Evolutionary conservation across 2,329 filamentous ascomycete genomes (phyloP).

Genomic region (Knufia petricola): DNA sequence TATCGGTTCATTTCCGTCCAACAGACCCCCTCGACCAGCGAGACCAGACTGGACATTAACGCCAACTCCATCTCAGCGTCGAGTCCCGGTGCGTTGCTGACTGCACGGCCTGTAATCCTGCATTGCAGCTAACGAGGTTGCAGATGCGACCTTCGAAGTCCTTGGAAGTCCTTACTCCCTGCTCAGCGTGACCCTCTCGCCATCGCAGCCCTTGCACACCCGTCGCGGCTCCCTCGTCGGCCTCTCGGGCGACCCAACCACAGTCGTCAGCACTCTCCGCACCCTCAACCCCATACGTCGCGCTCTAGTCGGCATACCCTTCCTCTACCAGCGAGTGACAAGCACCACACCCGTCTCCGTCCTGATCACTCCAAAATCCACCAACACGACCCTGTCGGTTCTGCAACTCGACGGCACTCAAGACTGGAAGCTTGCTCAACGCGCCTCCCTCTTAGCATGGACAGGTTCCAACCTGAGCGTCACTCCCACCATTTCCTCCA

Average conservation of each 20-base stretch:
- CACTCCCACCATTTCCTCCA: conserved; percentile 62
- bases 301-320: conserved; percentile 74
- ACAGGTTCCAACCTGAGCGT: conserved; percentile 77
- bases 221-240: conserved; percentile 83
- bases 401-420: conserved; percentile 85
- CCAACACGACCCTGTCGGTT: conserved; percentile 75
- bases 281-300: conserved; percentile 75
- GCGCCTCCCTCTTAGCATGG: conserved; percentile 87
- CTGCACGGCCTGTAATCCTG: background rate
- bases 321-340: conserved; percentile 61
- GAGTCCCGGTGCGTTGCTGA: conserved; percentile 31
- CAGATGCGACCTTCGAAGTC: conserved; percentile 92
- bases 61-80: conserved; percentile 33
- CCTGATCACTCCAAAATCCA: conserved; percentile 77
- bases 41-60: conserved; percentile 26
- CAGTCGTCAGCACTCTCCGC: conserved; percentile 74
- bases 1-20: conserved; percentile 36
- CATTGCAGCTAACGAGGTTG: conserved; percentile 7
- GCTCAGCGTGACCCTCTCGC: conserved; percentile 82
- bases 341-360: conserved; percentile 82
- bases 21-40: conserved; percentile 33
- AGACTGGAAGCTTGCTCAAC: conserved; percentile 89
- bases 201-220: conserved; percentile 88
- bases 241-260: conserved; percentile 80
- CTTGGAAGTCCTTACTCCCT: conserved; percentile 86